Evolutionary conservation across 495 filamentous ascomycete genomes (phyloP).

Genomic region (Apodospora peruviana): DNA sequence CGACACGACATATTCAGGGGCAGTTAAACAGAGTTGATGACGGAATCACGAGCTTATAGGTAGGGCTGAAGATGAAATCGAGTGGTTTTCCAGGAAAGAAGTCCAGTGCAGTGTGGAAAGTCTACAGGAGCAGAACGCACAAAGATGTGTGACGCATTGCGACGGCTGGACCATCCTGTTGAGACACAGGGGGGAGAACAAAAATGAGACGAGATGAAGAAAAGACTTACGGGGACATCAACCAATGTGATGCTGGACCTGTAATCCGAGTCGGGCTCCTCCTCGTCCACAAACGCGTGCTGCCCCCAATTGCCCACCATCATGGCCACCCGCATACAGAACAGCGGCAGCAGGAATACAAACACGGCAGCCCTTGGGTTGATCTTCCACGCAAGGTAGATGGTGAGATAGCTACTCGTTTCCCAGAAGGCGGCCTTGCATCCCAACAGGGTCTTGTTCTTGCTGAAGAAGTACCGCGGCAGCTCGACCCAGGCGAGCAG

Average conservation of each 20-base stretch:
- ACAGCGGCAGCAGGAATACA: conserved; percentile 55
- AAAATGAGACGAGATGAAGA: background rate
- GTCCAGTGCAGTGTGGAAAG: too few relatives aligned
- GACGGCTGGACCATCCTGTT: background rate
- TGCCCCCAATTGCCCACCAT: conserved; percentile 82
- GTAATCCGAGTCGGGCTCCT: conserved; percentile 66
- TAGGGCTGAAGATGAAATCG: too few relatives aligned
- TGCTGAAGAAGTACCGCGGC: conserved; percentile 63
- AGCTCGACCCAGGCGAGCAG: conserved; percentile 69
- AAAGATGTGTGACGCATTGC: too few relatives aligned
- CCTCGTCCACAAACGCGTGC: conserved; percentile 66
- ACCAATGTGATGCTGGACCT: conserved; percentile 65
- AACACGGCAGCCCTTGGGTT: conserved; percentile 47
- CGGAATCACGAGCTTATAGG: too few relatives aligned
- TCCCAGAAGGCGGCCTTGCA: conserved; percentile 53
- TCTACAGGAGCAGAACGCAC: too few relatives aligned
- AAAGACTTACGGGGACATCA: conserved; percentile 57
- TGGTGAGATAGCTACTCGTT: conserved; percentile 41
- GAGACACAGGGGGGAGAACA: background rate
- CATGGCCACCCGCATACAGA: conserved; percentile 56
- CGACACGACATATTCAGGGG: too few relatives aligned
- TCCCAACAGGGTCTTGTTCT: conserved; percentile 45
- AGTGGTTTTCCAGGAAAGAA: too few relatives aligned
- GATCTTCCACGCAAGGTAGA: conserved; percentile 40
- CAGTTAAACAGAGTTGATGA: too few relatives aligned